phyloP scores from a whole-genome alignment of 1,284 basidiomycete genomes.

The Tylopilus orsonianus region DNA sequence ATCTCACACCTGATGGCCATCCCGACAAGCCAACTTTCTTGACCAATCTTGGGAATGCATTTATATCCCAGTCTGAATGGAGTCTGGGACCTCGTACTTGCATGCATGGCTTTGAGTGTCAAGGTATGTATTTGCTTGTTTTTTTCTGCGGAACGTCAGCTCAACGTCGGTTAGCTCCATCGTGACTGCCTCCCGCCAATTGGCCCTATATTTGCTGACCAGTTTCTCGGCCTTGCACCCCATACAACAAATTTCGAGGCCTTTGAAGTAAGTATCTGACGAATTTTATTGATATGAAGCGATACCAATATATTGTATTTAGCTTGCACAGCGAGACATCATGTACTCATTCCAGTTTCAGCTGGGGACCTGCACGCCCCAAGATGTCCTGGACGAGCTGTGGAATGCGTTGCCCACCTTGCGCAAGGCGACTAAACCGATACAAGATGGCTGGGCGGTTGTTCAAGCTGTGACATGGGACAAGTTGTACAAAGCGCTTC shows the following conservation, averaged over 20 bases:
- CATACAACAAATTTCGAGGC: conserved; percentile 44
- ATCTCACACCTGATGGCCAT: too few species aligned
- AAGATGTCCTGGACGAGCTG: conserved; percentile 55
- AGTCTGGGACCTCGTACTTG: conserved; percentile 57
- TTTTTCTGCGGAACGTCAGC: not conserved
- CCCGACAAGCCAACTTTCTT: too few species aligned
- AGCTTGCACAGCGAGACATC: conserved; percentile 59
- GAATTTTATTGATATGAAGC: not conserved
- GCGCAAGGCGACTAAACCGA: conserved; percentile 35
- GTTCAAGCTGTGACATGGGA: conserved; percentile 50
- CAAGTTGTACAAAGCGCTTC: conserved; percentile 44
- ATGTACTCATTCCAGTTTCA: conserved; percentile 48
- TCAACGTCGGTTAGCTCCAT: conserved; percentile 44
- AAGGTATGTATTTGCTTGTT: conserved; percentile 42
- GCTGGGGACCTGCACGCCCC: conserved; percentile 54
- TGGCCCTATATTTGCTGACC: conserved; percentile 47
- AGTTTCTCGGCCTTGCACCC: conserved; percentile 50
- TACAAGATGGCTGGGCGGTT: conserved; percentile 42
- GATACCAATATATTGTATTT: conserved; percentile 6
- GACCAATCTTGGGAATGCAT: not conserved
- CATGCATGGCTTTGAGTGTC: conserved; percentile 54
- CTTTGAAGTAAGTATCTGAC: conserved; percentile 45
- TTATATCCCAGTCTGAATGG: too few species aligned
- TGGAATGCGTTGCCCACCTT: conserved; percentile 54
- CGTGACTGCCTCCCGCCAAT: conserved; percentile 61